These are phyloP conservation scores for Penicillium decumbens DNA, from an alignment of 2,329 filamentous ascomycete species.

Conservation along the genomic window DNA sequence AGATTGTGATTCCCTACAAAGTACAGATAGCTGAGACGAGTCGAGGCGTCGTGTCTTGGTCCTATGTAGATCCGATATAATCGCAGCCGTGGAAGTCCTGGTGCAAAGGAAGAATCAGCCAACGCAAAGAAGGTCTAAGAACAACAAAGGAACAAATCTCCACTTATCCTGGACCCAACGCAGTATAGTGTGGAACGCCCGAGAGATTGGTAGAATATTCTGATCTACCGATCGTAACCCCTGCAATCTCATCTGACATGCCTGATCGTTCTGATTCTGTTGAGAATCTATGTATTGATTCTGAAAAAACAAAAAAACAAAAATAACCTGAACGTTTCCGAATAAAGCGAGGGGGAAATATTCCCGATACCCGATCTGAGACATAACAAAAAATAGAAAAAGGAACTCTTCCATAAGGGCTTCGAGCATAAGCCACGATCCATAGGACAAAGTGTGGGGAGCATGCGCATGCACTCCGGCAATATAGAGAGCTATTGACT, in stretches of 20 bases:
- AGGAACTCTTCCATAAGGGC: too few relatives aligned
- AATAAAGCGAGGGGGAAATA: background rate
- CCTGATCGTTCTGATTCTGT: background rate
- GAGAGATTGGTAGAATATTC: conserved; percentile 12
- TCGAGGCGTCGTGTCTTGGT: too few relatives aligned
- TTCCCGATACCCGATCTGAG: background rate
- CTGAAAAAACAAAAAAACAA: background rate
- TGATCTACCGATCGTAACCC: conserved; percentile 13
- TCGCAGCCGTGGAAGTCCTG: too few relatives aligned
- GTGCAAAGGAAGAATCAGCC: background rate
- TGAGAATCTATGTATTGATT: background rate
- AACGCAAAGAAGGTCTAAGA: background rate
- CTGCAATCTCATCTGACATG: conserved; percentile 6
- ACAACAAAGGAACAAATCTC: conserved; percentile 6
- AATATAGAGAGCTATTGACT: background rate
- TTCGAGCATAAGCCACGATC: background rate
- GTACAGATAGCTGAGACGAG: too few relatives aligned
- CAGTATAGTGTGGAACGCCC: conserved; percentile 11
- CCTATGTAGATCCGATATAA: too few relatives aligned
- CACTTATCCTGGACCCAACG: background rate
- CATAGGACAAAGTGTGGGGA: background rate
- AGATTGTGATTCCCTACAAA: background rate
- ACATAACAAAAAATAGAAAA: background rate
- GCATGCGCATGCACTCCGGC: background rate
- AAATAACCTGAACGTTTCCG: background rate